Base-by-base conservation (phyloP, 1,139 yeast genomes). In the Scheffersomyces quercinus region DNA sequence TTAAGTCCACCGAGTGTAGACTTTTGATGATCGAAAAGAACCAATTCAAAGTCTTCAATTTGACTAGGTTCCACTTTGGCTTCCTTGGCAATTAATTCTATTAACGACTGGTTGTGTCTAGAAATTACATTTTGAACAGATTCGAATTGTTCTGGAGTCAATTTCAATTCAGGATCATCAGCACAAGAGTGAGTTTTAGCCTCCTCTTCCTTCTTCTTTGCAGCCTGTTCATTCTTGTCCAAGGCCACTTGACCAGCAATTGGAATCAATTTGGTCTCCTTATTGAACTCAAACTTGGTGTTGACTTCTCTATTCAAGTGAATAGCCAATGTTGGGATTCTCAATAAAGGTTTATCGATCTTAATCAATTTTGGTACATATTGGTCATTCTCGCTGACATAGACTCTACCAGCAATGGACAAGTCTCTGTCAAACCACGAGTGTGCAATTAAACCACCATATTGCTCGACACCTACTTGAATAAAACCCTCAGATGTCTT, bases 391-490 rank as follows among this genome's bases (percentile, higher is more conserved):
- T 68, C 71, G 39, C 69, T 73, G 15, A 87, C 83, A 60, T 85
- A 84, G 1, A 93, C 96, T 52, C 98, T 76, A 12, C 99, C 99
- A 7, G 98, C 98, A 47, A 91, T 73, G 30, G 95, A 80, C 57
- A 93, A 75, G 62, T 93, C 98, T 49, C 98, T 81, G 65, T 93
- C 99, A 60, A 93, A 93, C 95, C 95, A 86, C 28, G 87, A 67
- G 67, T 85, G 89, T 80, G 97, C 95, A 45, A 91, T 82, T 40
- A 97, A 91, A 28, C 99, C 99, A 39, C 99, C 99, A 58, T 93
- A 93, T 40, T 85, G 82, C 64, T 93, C 99, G 5, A 93, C 96
- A 33, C 97, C 98, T 16, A 93, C 83, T 64, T 91, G 97, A 49
- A 83, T 77, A 56, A 84, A 93, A 0, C 96, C 96, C 55, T 87